Base-by-base conservation (phyloP, 2,329 filamentous ascomycete species). In the Alternaria sp. region DNA sequence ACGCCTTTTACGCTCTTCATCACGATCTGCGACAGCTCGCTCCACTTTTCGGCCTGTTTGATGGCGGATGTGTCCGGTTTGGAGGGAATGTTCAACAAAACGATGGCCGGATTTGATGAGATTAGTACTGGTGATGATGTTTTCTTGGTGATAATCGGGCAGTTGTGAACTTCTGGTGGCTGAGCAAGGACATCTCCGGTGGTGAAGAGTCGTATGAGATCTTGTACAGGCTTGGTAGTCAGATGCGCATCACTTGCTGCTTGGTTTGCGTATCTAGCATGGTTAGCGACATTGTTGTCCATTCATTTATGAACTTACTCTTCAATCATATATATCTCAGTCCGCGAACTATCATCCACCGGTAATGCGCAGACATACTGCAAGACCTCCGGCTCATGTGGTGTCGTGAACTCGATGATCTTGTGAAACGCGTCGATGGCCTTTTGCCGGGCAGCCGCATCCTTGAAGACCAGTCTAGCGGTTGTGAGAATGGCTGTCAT, bases 281-380 rank as follows among this genome's bases (percentile, higher is more conserved):
- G 6, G 19, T 46, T 1, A 26, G 17, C 12, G 36, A 23, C 28
- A 9, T 36, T 0, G 1, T n/a, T 1, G 0, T n/a, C 32, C 7
- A 36, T 36, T 2, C 13, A 36, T 1, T 36, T n/a, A n/a, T n/a
- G 32, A 36, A 36, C 51, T 4, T 12, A 62, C 59, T 74, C 72
- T 60, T 74, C 73, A 28, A 75, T 71, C 71, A 74, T 74, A 45
- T 74, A 75, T 13, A 75, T 57, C 9, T 70, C 71, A 3, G 62
- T 74, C 5, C 55, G 52, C 4, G 30, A 28, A 0, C 23, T 58
- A 49, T 74, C 73, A 9, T 72, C 62, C 0, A 66, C 12, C 2
- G 71, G 71, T 12, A 75, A 19, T 4, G 72, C 64, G 44, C 69
- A 71, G 6, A 72, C 62, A 62, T 74, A 73, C 52, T 71, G 66